Base-by-base conservation (phyloP, 2,329 filamentous ascomycete genomes). In the Paraphaeosphaeria minitans region DNA sequence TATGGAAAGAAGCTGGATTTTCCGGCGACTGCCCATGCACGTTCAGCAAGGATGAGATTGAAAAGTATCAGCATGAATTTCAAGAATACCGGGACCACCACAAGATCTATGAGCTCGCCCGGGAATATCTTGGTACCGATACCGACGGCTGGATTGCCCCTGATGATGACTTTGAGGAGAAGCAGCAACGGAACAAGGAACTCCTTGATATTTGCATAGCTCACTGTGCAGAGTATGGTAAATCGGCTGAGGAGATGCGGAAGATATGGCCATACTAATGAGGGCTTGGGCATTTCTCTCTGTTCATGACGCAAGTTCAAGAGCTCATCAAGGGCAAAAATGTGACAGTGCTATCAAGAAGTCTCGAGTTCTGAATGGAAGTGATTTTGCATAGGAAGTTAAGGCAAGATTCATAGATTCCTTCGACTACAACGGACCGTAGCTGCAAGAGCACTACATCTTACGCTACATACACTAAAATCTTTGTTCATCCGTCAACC, bases 81-180 rank as follows among this genome's bases (percentile, higher is more conserved):
- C 46, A 64, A n/a, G 56, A 71, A 24, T 77, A 77, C 48, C 58
- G 68, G 42, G 64, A 63, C 24, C 74, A 64, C 63, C 58, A 75
- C 52, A 49, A 63, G 16, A 49, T 73, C 33, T 68, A 69, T 22
- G 63, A 70, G 46, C 39, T 75, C 33, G 75, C 68, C 4, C 55
- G 62, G 52, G 64, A 73, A 43, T 62, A 61, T 49, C 63, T 78
- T 3, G 60, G 62, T 53, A 75, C 74, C 0, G 76, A 78, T 65
- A 64, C 65, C 0, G 75, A 78, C 48, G 75, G 74, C 12, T 79
- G 75, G 73, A 64, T 77, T 16, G 45, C 68, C 7, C 76, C 73
- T 14, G 58, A 69, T 31, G 8, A 75, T 37, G 72, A 78, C 61
- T 64, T 71, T 37, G 56, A 39, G 19, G 56, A 22, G 27, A 52